A percentile compares a stretch with the other conserved stretches of the same genome.
These are phyloP conservation scores for Alloascoidea hylecoeti DNA, from an alignment of 805 yeast species.

Conservation along the genomic window DNA sequence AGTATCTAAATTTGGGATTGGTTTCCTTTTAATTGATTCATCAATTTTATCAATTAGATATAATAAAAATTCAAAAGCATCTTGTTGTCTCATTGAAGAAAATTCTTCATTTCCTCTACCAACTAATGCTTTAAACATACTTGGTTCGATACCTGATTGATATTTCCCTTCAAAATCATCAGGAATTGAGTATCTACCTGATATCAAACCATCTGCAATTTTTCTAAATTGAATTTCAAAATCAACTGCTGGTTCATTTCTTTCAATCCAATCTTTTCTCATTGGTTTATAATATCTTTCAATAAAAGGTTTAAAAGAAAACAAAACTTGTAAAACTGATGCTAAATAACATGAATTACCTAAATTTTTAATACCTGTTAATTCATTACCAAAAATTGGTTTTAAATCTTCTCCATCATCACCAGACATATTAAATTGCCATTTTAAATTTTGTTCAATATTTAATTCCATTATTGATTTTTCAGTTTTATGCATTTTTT, in stretches of 20 bases:
- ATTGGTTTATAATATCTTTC: constrained; percentile 12
- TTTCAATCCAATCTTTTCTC: not conserved
- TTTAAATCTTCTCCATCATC: constrained; percentile 43
- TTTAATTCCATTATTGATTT: constrained; percentile 81
- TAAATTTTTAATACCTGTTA: constrained; percentile 77
- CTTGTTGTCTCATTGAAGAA: constrained; percentile 82
- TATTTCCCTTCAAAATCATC: constrained; percentile 24
- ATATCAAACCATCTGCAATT: constrained; percentile 61
- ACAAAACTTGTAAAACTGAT: constrained; percentile 64
- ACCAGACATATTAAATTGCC: constrained; percentile 81
- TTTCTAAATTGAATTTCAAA: constrained; percentile 67
- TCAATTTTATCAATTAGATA: constrained; percentile 56
- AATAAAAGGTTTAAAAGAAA: constrained; percentile 22
- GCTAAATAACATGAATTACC: constrained; percentile 92
- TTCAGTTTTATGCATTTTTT: constrained; percentile 55
- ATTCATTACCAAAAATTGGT: constrained; percentile 60
- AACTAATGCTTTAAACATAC: constrained; percentile 58
- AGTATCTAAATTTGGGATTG: constrained; percentile 12
- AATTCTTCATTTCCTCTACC: constrained; percentile 78
- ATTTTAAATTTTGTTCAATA: constrained; percentile 81
- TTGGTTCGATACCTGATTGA: constrained; percentile 68
- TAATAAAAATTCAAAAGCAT: constrained; percentile 79
- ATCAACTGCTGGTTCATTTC: constrained; percentile 41
- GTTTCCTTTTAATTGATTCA: constrained; percentile 18
- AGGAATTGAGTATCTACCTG: constrained; percentile 63